Evolutionary conservation across 805 yeast genomes (phyloP).

Genomic region (Lipomyces sp.): DNA sequence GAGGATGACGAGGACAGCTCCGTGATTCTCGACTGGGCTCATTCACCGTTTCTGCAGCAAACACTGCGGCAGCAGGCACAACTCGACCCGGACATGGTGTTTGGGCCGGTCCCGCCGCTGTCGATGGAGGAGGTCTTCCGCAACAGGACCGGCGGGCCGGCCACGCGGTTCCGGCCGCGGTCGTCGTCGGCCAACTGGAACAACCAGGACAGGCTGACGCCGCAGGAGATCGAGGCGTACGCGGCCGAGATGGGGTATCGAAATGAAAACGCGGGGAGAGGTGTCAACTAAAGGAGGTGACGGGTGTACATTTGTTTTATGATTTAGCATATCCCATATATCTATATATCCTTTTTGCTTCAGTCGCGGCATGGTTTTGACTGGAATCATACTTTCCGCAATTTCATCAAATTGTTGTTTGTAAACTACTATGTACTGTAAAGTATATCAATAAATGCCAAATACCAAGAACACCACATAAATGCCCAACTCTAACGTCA

Average conservation of each 20-base stretch:
- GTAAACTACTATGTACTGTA: background rate
- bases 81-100: constrained; percentile 63
- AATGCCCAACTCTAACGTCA: background rate
- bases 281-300: too few species aligned
- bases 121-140: constrained; percentile 68
- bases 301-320: too few species aligned
- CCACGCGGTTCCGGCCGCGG: constrained; percentile 49
- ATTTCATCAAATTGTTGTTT: background rate
- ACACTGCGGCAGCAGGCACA: constrained; percentile 47
- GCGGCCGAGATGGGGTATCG: constrained; percentile 47
- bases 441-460: background rate
- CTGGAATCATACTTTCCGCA: too few species aligned
- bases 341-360: too few species aligned
- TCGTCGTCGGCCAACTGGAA: constrained; percentile 55
- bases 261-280: too few species aligned
- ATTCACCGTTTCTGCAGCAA: constrained; percentile 52
- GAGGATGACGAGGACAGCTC: constrained; percentile 52
- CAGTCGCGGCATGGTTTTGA: too few species aligned
- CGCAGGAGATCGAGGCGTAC: constrained; percentile 48
- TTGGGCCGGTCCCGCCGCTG: constrained; percentile 71
- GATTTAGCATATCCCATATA: too few species aligned
- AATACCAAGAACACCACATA: background rate
- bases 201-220: constrained; percentile 46
- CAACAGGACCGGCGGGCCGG: constrained; percentile 37
- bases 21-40: constrained; percentile 59